Base-by-base conservation (phyloP, 202 grass and related monocot species). In the Digitaria exilis region DNA sequence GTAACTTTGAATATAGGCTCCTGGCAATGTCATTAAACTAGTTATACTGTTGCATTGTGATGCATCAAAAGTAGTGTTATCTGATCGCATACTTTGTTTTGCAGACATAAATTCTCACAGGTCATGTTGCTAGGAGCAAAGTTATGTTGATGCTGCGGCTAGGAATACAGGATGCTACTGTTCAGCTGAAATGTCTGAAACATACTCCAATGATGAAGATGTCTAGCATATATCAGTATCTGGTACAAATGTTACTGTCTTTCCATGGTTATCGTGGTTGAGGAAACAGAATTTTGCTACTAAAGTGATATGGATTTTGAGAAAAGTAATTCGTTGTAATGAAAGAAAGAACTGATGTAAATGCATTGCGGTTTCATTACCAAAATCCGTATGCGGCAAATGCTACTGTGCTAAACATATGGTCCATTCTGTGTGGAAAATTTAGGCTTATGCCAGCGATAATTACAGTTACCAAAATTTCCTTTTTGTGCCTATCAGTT, bases 61-160 rank as follows among this genome's bases (percentile, higher is more conserved):
- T 8, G 16, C 0, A 12, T 51, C 11, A 46, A 8, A 32, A 70
- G 11, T 18, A 71, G 66, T 46, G 5, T 85, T 37, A 63, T 52
- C 52, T 81, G 43, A 89, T 5, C 31, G 21, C 37, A 22, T 46
- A 70, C 55, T 72, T 82, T 15, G 5, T 68, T 86, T 25, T 73
- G 78, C 83, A 89, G 72, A 32, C 59, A 18, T 76, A 9, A 75
- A 35, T 21, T 45, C 44, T 42, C 2, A 24, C 18, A 15, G 22
- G 22, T 37, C 78, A 67, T 35, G 52, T 51, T 50, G 30, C 29
- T 35, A n/a, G 6, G 57, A 62, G 32, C 34, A 16, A 62, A 54
- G 71, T 82, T 34, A 77, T 68, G 32, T 41, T 69, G 41, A 71
- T 65, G 31, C 17, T 68, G 75, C 57, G 24, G 22, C 50, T 19